Evolutionary conservation across 331 rosid species (phyloP), one percentile per base, ranked within the genome.

Genomic region (Cydonia oblonga): DNA sequence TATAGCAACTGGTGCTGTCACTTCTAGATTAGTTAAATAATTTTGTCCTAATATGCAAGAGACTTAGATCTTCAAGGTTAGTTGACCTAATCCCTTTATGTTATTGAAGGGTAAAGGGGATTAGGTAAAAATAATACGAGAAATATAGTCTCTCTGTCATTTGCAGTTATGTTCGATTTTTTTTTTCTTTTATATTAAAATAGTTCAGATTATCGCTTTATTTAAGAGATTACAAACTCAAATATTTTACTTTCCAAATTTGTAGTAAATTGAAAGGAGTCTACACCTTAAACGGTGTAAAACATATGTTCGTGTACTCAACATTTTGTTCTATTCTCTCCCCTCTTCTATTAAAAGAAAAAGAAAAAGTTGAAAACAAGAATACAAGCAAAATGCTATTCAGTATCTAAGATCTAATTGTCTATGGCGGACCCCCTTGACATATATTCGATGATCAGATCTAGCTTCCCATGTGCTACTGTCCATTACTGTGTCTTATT

Each of bases 51-150:
- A 18, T 19, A 64, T 64, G 51, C 51, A 20, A 20, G 51, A 64
- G 51, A 5, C 23, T 30, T 20, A n/a, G 69, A 64, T 33, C 28
- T 9, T 33, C 69, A 19, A 67, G 77, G 75, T 75, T 82, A 63
- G 92, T 80, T 84, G 81, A 82, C 79, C 90, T 74, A 82, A 85
- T 64, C 77, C 70, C 40, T 44, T n/a, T 40, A 16, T 18, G 57
- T 30, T n/a, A 42, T 80, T 66, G 61, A n/a, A 33, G 19, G 69
- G 12, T 20, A 32, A 70, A 80, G 64, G 80, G 69, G 77, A 84
- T 81, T 84, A 78, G 86, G 86, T 87, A 62, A 66, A 46, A 35
- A 64, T 42, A 64, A 24, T 32, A 5, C n/a, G n/a, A n/a, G n/a
- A n/a, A 35, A 35, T 35, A 35, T 35, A 2, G 40, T 35, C 11